phyloP scores from a whole-genome alignment of 768 basidiomycete genomes.

The Tubosaeta sp. region DNA sequence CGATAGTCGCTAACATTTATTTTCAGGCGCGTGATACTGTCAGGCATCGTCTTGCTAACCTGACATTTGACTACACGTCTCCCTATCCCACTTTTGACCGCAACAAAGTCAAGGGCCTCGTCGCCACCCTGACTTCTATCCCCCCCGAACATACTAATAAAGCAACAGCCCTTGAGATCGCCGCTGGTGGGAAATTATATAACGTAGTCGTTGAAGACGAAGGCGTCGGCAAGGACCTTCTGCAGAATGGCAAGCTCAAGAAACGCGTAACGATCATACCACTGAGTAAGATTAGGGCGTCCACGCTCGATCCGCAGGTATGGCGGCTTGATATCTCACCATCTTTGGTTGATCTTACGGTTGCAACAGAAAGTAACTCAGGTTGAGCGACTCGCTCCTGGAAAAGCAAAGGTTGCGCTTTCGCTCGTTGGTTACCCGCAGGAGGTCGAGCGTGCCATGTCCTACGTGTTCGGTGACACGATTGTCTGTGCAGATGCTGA shows the following conservation, averaged over 20 bases:
- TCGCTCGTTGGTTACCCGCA: conserved; percentile 79
- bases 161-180: conserved; percentile 88
- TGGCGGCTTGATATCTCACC: background rate
- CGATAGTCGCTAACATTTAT: conserved; percentile 6
- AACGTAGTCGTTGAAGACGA: conserved; percentile 95
- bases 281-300: conserved; percentile 81
- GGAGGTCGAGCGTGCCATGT: conserved; percentile 84
- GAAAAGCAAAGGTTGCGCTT: conserved; percentile 83
- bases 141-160: conserved; percentile 66
- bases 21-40: conserved; percentile 63
- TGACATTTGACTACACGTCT: conserved; percentile 80
- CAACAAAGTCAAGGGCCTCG: conserved; percentile 83
- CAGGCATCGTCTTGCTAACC: conserved; percentile 57
- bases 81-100: conserved; percentile 82
- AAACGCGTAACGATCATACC: conserved; percentile 93
- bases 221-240: conserved; percentile 76
- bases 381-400: conserved; percentile 67
- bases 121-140: conserved; percentile 83
- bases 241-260: conserved; percentile 73
- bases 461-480: conserved; percentile 90
- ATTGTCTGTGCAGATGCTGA: conserved; percentile 88
- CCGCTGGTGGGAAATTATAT: conserved; percentile 84
- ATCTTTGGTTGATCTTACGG: background rate
- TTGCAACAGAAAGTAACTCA: conserved; percentile 66
- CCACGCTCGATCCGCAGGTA: conserved; percentile 49